phyloP scores from a whole-genome alignment of 257 asterid species.

The Eustoma russellianum region DNA sequence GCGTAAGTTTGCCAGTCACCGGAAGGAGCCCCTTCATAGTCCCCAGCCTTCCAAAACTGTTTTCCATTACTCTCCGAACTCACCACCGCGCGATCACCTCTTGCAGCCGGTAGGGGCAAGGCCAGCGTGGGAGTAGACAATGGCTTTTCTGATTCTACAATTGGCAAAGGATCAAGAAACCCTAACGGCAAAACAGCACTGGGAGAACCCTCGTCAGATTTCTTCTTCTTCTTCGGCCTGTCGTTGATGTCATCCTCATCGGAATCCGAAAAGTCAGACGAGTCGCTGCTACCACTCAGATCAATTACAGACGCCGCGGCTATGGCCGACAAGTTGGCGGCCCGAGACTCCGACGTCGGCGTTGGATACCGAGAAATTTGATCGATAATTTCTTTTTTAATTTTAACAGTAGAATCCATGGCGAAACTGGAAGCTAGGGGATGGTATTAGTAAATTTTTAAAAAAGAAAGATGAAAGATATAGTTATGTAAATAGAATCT shows the following conservation, averaged over 20 bases:
- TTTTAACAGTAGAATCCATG: not conserved
- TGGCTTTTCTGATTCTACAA: slow-evolving; percentile 9
- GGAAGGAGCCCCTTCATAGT: slow-evolving; percentile 31
- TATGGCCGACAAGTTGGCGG: not conserved
- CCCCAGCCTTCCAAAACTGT: slow-evolving; percentile 84
- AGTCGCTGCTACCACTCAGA: slow-evolving; percentile 8
- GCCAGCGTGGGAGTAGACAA: not conserved
- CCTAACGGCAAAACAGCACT: slow-evolving; percentile 39
- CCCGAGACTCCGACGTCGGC: not conserved
- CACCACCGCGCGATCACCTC: slow-evolving; percentile 7
- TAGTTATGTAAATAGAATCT: no score
- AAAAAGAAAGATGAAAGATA: no score
- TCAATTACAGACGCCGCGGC: not conserved
- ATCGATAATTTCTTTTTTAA: not conserved
- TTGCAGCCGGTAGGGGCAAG: not conserved
- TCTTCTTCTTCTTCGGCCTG: slow-evolving; percentile 27
- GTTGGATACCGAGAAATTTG: not conserved
- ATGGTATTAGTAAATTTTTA: no score
- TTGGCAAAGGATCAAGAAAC: slow-evolving; percentile 55
- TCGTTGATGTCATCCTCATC: not conserved
- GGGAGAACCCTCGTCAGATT: slow-evolving; percentile 6
- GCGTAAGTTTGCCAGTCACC: slow-evolving; percentile 7
- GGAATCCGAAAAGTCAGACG: slow-evolving; percentile 5
- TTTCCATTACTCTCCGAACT: slow-evolving; percentile 5
- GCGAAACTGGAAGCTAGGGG: no score